These are phyloP conservation scores for Fusarium cicatricum DNA, from an alignment of 2,329 filamentous ascomycete species.

Conservation along the genomic window DNA sequence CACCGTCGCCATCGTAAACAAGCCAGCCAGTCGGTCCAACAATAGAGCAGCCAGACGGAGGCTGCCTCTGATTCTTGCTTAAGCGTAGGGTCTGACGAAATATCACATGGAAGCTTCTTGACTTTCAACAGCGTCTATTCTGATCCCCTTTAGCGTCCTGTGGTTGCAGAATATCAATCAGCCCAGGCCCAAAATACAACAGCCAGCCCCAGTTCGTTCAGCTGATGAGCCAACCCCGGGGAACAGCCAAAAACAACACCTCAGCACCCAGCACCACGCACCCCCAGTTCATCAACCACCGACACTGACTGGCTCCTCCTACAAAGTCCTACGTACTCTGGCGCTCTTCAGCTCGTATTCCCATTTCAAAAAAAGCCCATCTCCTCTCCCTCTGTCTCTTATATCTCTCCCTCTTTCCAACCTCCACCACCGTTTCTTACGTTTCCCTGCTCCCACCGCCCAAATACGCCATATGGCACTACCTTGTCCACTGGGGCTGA, in stretches of 20 bases:
- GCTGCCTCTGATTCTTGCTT: conserved; percentile 23
- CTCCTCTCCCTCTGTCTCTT: conserved; percentile 15
- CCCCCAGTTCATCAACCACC: conserved; percentile 2
- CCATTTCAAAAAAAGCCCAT: conserved; percentile 32
- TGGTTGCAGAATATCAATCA: background rate
- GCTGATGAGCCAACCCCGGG: conserved; percentile 11
- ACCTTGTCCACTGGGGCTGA: conserved; percentile 17
- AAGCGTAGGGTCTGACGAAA: background rate
- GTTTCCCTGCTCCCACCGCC: conserved; percentile 40
- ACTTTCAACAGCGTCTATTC: background rate
- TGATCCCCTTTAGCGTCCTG: background rate
- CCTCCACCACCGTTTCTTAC: conserved; percentile 24
- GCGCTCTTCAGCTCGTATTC: conserved; percentile 40
- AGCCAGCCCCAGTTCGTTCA: conserved; percentile 16
- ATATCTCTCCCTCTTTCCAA: conserved; percentile 24
- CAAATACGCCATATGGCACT: conserved; percentile 27
- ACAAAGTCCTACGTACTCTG: conserved; percentile 22
- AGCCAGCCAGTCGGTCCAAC: conserved; percentile 18
- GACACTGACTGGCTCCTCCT: conserved; percentile 13
- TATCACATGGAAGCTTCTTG: too few species aligned
- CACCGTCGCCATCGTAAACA: conserved; percentile 33
- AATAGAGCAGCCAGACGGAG: conserved; percentile 22
- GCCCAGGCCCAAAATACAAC: conserved; percentile 7
- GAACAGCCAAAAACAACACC: conserved; percentile 17
- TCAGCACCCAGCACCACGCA: conserved; percentile 12